Evolutionary conservation across 768 basidiomycete species (phyloP).

Genomic region (Trametes elegans): DNA sequence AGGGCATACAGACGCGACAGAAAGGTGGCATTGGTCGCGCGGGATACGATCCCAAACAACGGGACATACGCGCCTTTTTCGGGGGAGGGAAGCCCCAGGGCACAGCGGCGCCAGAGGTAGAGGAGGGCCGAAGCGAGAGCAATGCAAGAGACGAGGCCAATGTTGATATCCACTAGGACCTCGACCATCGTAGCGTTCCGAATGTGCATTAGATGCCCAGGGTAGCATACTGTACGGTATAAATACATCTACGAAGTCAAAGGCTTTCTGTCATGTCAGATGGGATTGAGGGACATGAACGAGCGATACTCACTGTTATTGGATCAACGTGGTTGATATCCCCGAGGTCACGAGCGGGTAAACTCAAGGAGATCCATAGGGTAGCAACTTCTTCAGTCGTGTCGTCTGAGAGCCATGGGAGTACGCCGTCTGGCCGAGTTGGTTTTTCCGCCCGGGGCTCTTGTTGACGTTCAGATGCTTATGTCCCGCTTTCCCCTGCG

Average conservation of each 20-base stretch:
- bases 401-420: constrained; percentile 63
- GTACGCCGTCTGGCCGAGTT: constrained; percentile 62
- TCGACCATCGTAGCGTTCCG: not conserved
- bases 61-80: constrained; percentile 75
- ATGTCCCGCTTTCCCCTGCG: constrained; percentile 67
- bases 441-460: constrained; percentile 61
- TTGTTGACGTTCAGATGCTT: constrained; percentile 73
- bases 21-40: constrained; percentile 72
- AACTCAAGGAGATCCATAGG: constrained; percentile 51
- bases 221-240: constrained; percentile 15
- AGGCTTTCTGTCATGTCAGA: not conserved
- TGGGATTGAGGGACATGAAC: not conserved
- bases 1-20: constrained; percentile 52
- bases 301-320: not conserved
- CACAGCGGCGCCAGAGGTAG: not conserved
- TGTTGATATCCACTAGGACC: constrained; percentile 18
- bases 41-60: constrained; percentile 72
- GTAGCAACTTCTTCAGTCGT: constrained; percentile 68
- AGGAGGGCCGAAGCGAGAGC: constrained; percentile 29
- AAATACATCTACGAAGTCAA: constrained; percentile 2
- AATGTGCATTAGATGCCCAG: not conserved
- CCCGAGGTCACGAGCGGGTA: not conserved
- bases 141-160: constrained; percentile 31
- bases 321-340: not conserved
- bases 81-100: constrained; percentile 33